Evolutionary conservation across 2,329 filamentous ascomycete species (phyloP), one percentile per base, ranked within the genome.

Genomic region (Cercospora beticola): DNA sequence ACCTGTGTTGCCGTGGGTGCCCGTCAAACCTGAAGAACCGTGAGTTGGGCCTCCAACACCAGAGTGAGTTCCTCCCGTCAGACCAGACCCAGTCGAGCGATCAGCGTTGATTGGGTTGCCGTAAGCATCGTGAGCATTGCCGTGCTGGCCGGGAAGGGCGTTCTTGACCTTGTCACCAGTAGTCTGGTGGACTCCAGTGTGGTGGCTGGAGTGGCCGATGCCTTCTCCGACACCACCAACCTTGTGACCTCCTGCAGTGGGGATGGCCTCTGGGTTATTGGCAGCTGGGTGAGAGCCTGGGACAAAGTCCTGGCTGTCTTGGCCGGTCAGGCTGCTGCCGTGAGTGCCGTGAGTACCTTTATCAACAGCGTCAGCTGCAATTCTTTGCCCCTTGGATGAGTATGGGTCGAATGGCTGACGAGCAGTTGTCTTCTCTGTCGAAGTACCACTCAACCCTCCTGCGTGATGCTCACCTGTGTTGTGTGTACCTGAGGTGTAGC

Each of bases 251-350:
- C 75, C 75, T 28, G 75, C 75, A 28, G 71, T 74, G 14, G 75
- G 75, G 31, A 77, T 74, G n/a, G 74, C 71, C n/a, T 63, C 59
- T 26, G 65, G 70, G 64, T 76, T 76, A 61, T 76, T 71, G 26
- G 68, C 64, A 18, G 54, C 62, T 62, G 68, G 67, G 33, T 70
- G 65, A 18, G 67, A 66, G n/a, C 65, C 72, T 31, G 70, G 66
- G 10, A 70, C 57, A n/a, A 69, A 62, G 21, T 65, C 67, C 30
- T 58, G 31, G 59, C 62, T 43, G 31, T 60, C 26, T 14, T 30
- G 28, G 30, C 18, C 28, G 10, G 30, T 57, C 30, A 33, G 30
- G 52, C 52, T 30, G 52, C 46, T 56, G 30, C 52, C 43, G 28
- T 63, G 61, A 12, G 43, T 63, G 56, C 36, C 40, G 56, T 49